Percentiles rank a stretch among this genome's conserved stretches.
Conservation (phyloP, 2,329 filamentous ascomycete genomes). For the Rhinocladiella similis region DNA sequence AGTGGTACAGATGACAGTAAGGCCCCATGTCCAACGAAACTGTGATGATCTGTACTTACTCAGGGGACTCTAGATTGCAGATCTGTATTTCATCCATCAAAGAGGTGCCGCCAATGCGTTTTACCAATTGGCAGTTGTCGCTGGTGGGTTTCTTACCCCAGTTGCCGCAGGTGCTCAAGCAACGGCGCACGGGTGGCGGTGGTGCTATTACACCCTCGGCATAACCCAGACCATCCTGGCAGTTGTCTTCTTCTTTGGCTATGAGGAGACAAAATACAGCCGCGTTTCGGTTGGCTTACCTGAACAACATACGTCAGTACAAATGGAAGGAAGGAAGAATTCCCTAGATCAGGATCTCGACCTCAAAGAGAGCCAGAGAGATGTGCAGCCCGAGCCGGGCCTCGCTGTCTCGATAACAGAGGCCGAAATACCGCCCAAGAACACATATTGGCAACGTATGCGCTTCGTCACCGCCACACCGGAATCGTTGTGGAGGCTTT, state of each 20-base stretch:
- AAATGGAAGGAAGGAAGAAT: background rate
- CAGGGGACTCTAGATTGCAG: too few relatives aligned
- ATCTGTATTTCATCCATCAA: too few relatives aligned
- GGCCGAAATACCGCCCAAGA: slow-evolving; percentile 21
- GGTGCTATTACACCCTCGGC: slow-evolving; percentile 49
- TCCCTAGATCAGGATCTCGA: background rate
- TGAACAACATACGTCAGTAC: background rate
- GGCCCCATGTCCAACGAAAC: too few relatives aligned
- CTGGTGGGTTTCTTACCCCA: slow-evolving; percentile 36
- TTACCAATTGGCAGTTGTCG: too few relatives aligned
- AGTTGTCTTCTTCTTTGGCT: slow-evolving; percentile 43
- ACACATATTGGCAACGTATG: slow-evolving; percentile 46
- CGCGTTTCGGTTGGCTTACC: background rate
- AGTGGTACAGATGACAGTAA: too few relatives aligned
- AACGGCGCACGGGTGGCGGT: slow-evolving; percentile 48
- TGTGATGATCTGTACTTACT: too few relatives aligned
- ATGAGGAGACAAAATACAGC: slow-evolving; percentile 43
- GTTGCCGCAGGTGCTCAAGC: slow-evolving; percentile 42
- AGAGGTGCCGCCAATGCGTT: too few relatives aligned
- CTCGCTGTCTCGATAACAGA: slow-evolving; percentile 30
- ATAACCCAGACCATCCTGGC: slow-evolving; percentile 43
- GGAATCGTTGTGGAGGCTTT: slow-evolving; percentile 23
- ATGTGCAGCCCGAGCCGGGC: slow-evolving; percentile 16
- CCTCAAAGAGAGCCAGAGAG: slow-evolving; percentile 24
- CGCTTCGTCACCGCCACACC: slow-evolving; percentile 32